Percentiles rank a stretch among this genome's conserved stretches.
These are phyloP conservation scores for Coemansia umbellata DNA, from an alignment of 192 early-diverging fungal species.

Conservation along the genomic window DNA sequence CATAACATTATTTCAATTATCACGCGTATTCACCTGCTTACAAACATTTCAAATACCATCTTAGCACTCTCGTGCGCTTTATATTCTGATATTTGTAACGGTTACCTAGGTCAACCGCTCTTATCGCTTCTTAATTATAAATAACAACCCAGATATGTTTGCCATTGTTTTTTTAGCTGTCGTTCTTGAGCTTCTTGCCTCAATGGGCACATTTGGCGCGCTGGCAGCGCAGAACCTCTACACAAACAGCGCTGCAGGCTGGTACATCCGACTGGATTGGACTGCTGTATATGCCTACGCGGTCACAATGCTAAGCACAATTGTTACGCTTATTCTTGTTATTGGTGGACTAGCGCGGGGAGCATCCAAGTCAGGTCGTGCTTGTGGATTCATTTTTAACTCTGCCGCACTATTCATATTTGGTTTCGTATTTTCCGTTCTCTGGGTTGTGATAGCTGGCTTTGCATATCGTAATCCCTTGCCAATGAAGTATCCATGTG, in stretches of 20 bases:
- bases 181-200: slow-evolving; percentile 36
- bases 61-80: too few species aligned
- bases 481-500: slow-evolving; percentile 43
- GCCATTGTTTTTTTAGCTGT: slow-evolving; percentile 21
- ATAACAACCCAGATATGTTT: too few species aligned
- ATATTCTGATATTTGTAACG: too few species aligned
- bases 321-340: slow-evolving; percentile 19
- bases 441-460: slow-evolving; percentile 39
- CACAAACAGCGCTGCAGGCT: slow-evolving; percentile 46
- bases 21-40: too few species aligned
- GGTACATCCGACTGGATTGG: slow-evolving; percentile 42
- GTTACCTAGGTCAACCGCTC: too few species aligned
- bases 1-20: too few species aligned
- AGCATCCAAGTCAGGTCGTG: slow-evolving; percentile 1
- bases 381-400: slow-evolving; percentile 23
- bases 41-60: too few species aligned
- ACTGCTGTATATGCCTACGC: slow-evolving; percentile 39
- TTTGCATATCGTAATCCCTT: slow-evolving; percentile 44
- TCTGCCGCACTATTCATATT: slow-evolving; percentile 22
- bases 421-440: slow-evolving; percentile 32
- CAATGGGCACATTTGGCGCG: slow-evolving; percentile 42
- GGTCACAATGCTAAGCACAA: slow-evolving; percentile 24
- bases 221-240: slow-evolving; percentile 42
- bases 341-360: slow-evolving; percentile 28
- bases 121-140: too few species aligned